Evolutionary conservation across 1,284 basidiomycete species (phyloP).

Genomic region (Exobasidium cylindrosporum): DNA sequence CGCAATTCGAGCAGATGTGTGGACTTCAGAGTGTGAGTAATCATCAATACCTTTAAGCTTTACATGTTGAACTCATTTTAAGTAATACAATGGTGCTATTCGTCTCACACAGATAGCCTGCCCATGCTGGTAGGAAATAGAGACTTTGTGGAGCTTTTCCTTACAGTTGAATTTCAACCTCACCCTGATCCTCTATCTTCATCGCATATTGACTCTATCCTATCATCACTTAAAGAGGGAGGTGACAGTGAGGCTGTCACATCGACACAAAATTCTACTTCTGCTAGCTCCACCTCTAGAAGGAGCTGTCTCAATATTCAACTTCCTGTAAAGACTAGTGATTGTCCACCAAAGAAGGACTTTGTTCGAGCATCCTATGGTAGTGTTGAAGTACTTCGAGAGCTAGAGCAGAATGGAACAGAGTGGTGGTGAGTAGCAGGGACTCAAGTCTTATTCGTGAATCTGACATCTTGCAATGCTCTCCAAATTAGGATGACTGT

Average conservation of each 20-base stretch:
- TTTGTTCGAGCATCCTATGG: conserved; percentile 9
- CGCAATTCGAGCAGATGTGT: conserved; percentile 7
- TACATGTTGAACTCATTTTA: background rate
- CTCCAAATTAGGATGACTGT: conserved; percentile 4
- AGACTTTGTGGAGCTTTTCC: conserved; percentile 8
- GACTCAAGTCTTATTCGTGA: background rate
- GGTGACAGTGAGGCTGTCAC: background rate
- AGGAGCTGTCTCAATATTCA: conserved; percentile 13
- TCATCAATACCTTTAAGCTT: background rate
- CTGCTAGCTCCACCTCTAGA: too few species aligned
- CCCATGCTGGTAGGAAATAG: conserved; percentile 2
- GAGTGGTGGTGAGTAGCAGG: conserved; percentile 10
- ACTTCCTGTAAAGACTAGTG: background rate
- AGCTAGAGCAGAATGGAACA: conserved; percentile 2
- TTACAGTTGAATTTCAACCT: conserved; percentile 10
- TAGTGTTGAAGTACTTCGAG: conserved; percentile 7
- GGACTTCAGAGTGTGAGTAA: conserved; percentile 6
- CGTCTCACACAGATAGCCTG: background rate
- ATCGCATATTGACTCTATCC: background rate
- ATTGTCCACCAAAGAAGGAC: background rate
- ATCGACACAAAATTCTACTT: too few species aligned
- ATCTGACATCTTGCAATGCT: background rate
- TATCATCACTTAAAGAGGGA: conserved; percentile 1
- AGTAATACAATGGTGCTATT: background rate
- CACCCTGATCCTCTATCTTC: conserved; percentile 1